phyloP scores from a whole-genome alignment of 208 protist genomes.

The Leishmania aethiopica region DNA sequence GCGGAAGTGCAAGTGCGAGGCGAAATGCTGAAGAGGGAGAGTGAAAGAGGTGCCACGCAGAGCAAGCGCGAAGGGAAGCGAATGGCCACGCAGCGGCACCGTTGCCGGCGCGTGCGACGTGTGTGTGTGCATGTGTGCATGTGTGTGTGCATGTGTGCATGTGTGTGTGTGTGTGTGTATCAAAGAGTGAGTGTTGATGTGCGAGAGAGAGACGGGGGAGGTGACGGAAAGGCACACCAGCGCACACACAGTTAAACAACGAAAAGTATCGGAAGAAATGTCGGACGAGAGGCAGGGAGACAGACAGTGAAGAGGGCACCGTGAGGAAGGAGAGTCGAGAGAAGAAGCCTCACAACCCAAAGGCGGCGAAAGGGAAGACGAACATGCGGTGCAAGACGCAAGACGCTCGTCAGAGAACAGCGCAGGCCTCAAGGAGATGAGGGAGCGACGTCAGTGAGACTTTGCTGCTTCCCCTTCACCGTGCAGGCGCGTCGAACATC shows the following conservation, averaged over 20 bases:
- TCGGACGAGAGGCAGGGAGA: background rate
- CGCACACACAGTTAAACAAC: background rate
- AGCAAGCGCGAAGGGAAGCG: background rate
- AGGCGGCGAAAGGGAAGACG: background rate
- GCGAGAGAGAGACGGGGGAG: background rate
- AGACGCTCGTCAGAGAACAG: background rate
- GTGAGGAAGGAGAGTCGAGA: background rate
- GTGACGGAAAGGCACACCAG: background rate
- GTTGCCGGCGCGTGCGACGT: background rate
- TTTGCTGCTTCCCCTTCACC: background rate
- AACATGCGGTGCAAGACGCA: background rate
- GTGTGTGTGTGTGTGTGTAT: background rate
- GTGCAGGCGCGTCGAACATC: background rate
- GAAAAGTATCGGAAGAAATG: background rate
- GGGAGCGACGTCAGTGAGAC: background rate
- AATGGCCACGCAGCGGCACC: background rate
- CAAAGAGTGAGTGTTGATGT: background rate
- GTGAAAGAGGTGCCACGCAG: background rate
- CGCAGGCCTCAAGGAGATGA: background rate
- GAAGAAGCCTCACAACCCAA: no score
- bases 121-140: background rate
- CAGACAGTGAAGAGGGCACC: background rate
- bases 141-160: background rate
- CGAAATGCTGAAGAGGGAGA: constrained; percentile 16
- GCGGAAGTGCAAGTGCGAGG: constrained; percentile 10